These are phyloP conservation scores for Suillus weaverae DNA, from an alignment of 768 basidiomycete species.

Conservation along the genomic window DNA sequence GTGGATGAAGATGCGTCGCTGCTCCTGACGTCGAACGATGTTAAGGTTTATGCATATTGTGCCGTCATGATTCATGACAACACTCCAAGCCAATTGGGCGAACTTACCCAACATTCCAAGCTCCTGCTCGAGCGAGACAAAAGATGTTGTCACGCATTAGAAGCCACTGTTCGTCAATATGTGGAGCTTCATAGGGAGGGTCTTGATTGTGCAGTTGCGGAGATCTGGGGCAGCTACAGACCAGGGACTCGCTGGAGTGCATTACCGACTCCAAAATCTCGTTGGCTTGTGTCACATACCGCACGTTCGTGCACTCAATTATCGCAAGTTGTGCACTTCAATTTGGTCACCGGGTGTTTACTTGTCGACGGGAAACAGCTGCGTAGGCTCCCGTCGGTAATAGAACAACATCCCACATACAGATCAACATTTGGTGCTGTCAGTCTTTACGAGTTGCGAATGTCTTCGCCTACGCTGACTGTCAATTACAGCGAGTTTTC, in stretches of 20 bases:
- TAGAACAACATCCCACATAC: slow-evolving; percentile 23
- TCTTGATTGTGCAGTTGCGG: slow-evolving; percentile 18
- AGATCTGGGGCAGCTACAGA: slow-evolving; percentile 28
- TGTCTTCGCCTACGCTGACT: slow-evolving; percentile 3
- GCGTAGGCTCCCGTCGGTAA: slow-evolving; percentile 21
- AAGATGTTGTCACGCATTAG: slow-evolving; percentile 28
- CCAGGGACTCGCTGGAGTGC: slow-evolving; percentile 22
- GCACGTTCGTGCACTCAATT: background rate
- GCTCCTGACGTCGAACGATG: slow-evolving; percentile 17
- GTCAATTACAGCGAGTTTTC: slow-evolving; percentile 17
- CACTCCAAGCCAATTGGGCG: slow-evolving; percentile 14
- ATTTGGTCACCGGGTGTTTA: slow-evolving; percentile 26
- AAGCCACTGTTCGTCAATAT: slow-evolving; percentile 10
- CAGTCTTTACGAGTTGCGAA: background rate
- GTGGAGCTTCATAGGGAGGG: slow-evolving; percentile 13
- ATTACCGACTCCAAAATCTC: slow-evolving; percentile 13
- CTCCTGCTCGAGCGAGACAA: slow-evolving; percentile 32
- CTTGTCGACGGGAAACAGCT: slow-evolving; percentile 29
- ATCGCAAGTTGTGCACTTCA: slow-evolving; percentile 23
- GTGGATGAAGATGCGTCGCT: slow-evolving; percentile 16
- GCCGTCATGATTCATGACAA: slow-evolving; percentile 29
- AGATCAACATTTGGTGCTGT: slow-evolving; percentile 23
- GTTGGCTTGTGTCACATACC: slow-evolving; percentile 26
- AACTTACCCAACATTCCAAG: slow-evolving; percentile 10
- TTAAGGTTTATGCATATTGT: slow-evolving; percentile 23